These are phyloP conservation scores for Chalciporus chontae DNA, from an alignment of 768 basidiomycete species.

Conservation along the genomic window DNA sequence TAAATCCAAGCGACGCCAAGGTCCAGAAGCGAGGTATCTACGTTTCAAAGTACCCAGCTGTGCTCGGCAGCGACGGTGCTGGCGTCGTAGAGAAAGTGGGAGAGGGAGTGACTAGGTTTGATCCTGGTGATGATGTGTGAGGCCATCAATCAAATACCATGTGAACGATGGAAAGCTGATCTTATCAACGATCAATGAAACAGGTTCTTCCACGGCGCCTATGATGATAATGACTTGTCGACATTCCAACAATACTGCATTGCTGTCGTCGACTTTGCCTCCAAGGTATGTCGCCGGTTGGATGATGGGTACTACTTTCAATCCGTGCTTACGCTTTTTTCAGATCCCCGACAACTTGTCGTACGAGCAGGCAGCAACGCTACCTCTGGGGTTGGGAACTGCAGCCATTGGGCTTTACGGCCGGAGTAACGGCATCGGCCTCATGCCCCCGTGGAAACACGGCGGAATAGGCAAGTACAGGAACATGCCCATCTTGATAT, in stretches of 20 bases:
- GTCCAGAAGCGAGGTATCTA: slow-evolving; percentile 40
- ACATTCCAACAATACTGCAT: slow-evolving; percentile 47
- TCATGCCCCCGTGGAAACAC: slow-evolving; percentile 37
- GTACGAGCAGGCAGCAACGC: slow-evolving; percentile 46
- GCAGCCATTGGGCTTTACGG: slow-evolving; percentile 50
- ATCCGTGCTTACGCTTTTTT: slow-evolving; percentile 9
- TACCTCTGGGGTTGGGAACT: slow-evolving; percentile 48
- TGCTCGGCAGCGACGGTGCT: slow-evolving; percentile 48
- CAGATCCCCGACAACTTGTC: slow-evolving; percentile 46
- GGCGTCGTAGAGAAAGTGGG: slow-evolving; percentile 52
- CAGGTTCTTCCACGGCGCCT: slow-evolving; percentile 41
- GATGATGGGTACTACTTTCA: neutral
- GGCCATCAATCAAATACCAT: slow-evolving; percentile 17
- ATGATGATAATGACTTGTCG: slow-evolving; percentile 34
- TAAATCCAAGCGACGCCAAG: slow-evolving; percentile 56
- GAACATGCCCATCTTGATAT: slow-evolving; percentile 43
- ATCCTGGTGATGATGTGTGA: slow-evolving; percentile 53
- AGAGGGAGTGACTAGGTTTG: slow-evolving; percentile 46
- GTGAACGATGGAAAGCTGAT: slow-evolving; percentile 18
- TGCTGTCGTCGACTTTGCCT: slow-evolving; percentile 35
- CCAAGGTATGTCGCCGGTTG: slow-evolving; percentile 33
- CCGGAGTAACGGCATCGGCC: slow-evolving; percentile 37
- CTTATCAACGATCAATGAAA: slow-evolving; percentile 15
- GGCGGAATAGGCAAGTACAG: slow-evolving; percentile 39
- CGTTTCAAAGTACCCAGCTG: slow-evolving; percentile 40